Evolutionary conservation across 1,139 yeast species (phyloP).

Genomic region (Spathaspora sp.): DNA sequence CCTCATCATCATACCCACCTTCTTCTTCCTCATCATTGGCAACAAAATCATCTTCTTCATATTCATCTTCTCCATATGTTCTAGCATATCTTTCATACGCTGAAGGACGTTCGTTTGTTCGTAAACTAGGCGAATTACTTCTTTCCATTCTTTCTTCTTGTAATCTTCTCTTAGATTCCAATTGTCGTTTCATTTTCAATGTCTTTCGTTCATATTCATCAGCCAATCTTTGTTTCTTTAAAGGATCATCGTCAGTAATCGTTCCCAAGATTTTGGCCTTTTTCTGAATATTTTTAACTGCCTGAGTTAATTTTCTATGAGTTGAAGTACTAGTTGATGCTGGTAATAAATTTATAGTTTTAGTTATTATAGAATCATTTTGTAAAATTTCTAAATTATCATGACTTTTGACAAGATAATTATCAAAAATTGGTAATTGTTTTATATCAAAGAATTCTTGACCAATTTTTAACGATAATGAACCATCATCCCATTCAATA

Average conservation of each 20-base stretch:
- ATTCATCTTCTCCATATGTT: constrained; percentile 42
- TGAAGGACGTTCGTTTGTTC: constrained; percentile 26
- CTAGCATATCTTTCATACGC: constrained; percentile 43
- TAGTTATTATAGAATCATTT: constrained; percentile 45
- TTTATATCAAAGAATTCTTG: constrained; percentile 81
- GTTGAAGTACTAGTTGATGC: constrained; percentile 82
- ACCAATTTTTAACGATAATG: constrained; percentile 82
- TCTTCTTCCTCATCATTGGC: constrained; percentile 49
- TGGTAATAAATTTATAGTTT: constrained; percentile 76
- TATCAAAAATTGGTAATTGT: constrained; percentile 65
- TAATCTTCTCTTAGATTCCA: constrained; percentile 51
- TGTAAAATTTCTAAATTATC: constrained; percentile 74
- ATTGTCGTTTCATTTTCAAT: constrained; percentile 67
- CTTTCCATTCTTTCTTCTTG: constrained; percentile 45
- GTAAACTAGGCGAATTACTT: constrained; percentile 24
- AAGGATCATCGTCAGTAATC: constrained; percentile 85
- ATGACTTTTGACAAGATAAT: constrained; percentile 69
- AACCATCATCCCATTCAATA: constrained; percentile 93
- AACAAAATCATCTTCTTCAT: constrained; percentile 45
- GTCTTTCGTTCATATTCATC: constrained; percentile 78
- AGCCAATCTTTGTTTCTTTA: constrained; percentile 74
- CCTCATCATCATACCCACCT: constrained; percentile 44
- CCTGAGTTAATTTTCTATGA: constrained; percentile 76
- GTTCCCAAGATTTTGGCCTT: constrained; percentile 59
- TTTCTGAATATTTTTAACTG: constrained; percentile 67